Evolutionary conservation across 306 rosid genomes (phyloP).

Genomic region (Malus orientalis): DNA sequence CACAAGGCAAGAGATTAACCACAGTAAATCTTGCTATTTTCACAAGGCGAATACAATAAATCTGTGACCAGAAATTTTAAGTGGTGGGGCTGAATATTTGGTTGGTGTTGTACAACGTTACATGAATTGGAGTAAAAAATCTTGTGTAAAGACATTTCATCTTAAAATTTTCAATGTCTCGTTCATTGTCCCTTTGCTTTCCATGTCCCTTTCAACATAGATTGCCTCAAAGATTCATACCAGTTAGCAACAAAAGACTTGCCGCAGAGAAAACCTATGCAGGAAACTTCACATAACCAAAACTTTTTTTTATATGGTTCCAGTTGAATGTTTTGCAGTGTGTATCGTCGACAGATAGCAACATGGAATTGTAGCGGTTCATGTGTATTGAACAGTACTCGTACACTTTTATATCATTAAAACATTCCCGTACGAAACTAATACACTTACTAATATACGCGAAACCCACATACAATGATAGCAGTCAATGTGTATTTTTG

Average conservation of each 20-base stretch:
- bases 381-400: too few species aligned
- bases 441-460: too few species aligned
- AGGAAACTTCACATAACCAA: background rate
- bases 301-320: background rate
- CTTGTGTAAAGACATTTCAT: background rate
- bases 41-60: background rate
- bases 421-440: too few species aligned
- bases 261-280: background rate
- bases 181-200: background rate
- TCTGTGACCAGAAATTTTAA: background rate
- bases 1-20: too few species aligned
- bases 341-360: background rate
- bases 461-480: too few species aligned
- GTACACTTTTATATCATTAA: too few species aligned
- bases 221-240: conserved; percentile 17
- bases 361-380: background rate
- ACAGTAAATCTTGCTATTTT: background rate
- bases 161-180: background rate
- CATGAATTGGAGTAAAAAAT: background rate
- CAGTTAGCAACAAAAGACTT: background rate
- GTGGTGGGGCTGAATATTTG: background rate
- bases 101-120: background rate
- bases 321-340: background rate
- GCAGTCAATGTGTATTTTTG: too few species aligned
- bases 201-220: conserved; percentile 11